phyloP scores from a whole-genome alignment of 2,329 filamentous ascomycete genomes.

The Penicillium aurantiogriseum region DNA sequence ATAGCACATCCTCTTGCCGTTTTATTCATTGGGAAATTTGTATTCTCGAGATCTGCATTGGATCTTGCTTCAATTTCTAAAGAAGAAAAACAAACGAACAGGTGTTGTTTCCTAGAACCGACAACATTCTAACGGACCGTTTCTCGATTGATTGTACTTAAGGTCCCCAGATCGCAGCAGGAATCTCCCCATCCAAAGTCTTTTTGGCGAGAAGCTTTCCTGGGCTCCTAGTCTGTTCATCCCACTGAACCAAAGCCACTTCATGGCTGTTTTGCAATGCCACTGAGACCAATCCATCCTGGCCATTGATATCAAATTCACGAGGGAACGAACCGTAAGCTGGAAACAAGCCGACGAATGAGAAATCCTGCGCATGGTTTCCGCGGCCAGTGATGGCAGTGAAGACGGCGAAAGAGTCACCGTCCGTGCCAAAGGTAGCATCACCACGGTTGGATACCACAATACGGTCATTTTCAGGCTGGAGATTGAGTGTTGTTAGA shows the following conservation, averaged over 20 bases:
- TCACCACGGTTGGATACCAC: conserved; percentile 18
- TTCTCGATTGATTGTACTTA: not conserved
- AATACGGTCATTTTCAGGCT: conserved; percentile 18
- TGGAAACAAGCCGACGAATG: conserved; percentile 56
- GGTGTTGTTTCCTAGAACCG: not conserved
- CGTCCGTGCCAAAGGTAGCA: conserved; percentile 12
- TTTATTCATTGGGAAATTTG: not conserved
- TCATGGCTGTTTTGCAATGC: conserved; percentile 58
- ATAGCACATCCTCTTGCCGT: accelerated
- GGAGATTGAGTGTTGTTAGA: not conserved
- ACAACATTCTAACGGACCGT: not conserved
- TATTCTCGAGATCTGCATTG: not conserved
- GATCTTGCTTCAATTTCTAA: not conserved
- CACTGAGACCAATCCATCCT: conserved; percentile 53
- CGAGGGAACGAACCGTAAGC: conserved; percentile 63
- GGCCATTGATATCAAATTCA: conserved; percentile 62
- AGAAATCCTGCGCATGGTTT: not conserved
- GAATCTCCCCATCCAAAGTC: conserved; percentile 13
- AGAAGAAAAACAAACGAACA: not conserved
- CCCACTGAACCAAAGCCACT: conserved; percentile 59
- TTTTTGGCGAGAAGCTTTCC: conserved; percentile 30
- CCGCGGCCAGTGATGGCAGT: conserved; percentile 5
- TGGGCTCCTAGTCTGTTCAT: conserved; percentile 57
- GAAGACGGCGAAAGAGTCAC: conserved; percentile 19
- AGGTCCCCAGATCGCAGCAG: conserved; percentile 12